phyloP scores from a whole-genome alignment of 2,329 filamentous ascomycete genomes.

The Aspergillus floridensis region DNA sequence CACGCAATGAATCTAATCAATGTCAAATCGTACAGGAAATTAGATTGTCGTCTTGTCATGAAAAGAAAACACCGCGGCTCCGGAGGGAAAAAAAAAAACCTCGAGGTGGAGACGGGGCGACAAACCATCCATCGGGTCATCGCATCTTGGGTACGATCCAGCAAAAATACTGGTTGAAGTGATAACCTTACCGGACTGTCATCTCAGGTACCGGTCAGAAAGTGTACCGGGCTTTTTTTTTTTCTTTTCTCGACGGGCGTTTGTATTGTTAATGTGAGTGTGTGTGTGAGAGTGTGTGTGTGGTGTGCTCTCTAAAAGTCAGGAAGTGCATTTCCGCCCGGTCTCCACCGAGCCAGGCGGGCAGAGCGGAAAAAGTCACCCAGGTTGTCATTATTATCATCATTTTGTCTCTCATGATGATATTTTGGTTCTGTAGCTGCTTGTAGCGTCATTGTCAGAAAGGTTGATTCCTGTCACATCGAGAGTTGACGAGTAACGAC shows the following conservation, averaged over 20 bases:
- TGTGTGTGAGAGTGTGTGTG: neutral
- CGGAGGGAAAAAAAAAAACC: neutral
- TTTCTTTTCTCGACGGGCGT: neutral
- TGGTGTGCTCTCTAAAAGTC: neutral
- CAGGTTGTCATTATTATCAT: neutral
- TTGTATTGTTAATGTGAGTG: neutral
- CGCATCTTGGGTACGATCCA: conserved; percentile 3
- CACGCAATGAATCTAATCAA: neutral
- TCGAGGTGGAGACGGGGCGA: neutral
- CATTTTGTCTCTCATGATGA: no score
- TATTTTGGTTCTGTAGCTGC: neutral
- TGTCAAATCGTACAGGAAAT: neutral
- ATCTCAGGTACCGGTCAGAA: neutral
- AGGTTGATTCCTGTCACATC: neutral
- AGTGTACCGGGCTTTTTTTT: neutral
- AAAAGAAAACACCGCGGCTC: neutral
- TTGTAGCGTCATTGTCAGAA: neutral
- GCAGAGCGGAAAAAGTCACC: neutral
- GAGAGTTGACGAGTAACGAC: neutral
- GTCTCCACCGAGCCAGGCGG: conserved; percentile 5
- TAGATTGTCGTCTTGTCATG: neutral
- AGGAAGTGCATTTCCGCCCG: conserved; percentile 8
- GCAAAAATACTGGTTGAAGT: neutral
- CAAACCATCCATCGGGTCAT: neutral
- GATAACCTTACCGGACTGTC: conserved; percentile 1